Evolutionary conservation across 2,329 filamentous ascomycete species (phyloP).

Genomic region (Claviceps digitariae): DNA sequence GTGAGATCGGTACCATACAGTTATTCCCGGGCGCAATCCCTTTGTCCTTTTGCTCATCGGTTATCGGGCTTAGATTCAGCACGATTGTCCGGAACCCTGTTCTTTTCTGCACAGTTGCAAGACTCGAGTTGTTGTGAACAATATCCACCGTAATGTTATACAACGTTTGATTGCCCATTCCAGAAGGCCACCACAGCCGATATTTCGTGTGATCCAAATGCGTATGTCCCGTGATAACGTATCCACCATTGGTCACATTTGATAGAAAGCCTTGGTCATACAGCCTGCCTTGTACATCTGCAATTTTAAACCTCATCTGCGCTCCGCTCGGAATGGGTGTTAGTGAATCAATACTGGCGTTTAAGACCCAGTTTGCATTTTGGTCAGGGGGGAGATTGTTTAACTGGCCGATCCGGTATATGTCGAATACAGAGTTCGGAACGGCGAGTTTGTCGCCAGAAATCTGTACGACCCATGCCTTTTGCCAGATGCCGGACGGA

Average conservation of each 20-base stretch:
- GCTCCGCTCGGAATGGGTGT: conserved; percentile 31
- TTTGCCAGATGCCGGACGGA: conserved; percentile 50
- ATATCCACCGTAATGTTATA: conserved; percentile 41
- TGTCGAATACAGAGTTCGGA: conserved; percentile 40
- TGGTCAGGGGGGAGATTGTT: conserved; percentile 46
- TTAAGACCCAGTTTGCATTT: conserved; percentile 42
- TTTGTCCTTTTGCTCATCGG: conserved; percentile 34
- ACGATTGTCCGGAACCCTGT: conserved; percentile 50
- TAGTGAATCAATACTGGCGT: conserved; percentile 45
- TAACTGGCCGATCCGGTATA: conserved; percentile 43
- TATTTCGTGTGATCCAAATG: conserved; percentile 28
- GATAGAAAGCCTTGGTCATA: conserved; percentile 13
- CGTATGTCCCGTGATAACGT: conserved; percentile 34
- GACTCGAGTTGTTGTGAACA: conserved; percentile 20
- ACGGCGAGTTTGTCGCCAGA: neutral
- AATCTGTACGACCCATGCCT: conserved; percentile 39
- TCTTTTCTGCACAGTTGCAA: conserved; percentile 30
- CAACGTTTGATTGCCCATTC: conserved; percentile 41
- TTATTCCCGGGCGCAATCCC: conserved; percentile 30
- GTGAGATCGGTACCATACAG: conserved; percentile 15
- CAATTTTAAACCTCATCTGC: conserved; percentile 30
- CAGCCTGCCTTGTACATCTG: conserved; percentile 25
- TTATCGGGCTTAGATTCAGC: conserved; percentile 40
- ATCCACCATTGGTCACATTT: conserved; percentile 25
- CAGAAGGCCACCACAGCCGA: conserved; percentile 47